phyloP scores from a whole-genome alignment of 768 basidiomycete genomes.

The Candolleomyces eurysporus region DNA sequence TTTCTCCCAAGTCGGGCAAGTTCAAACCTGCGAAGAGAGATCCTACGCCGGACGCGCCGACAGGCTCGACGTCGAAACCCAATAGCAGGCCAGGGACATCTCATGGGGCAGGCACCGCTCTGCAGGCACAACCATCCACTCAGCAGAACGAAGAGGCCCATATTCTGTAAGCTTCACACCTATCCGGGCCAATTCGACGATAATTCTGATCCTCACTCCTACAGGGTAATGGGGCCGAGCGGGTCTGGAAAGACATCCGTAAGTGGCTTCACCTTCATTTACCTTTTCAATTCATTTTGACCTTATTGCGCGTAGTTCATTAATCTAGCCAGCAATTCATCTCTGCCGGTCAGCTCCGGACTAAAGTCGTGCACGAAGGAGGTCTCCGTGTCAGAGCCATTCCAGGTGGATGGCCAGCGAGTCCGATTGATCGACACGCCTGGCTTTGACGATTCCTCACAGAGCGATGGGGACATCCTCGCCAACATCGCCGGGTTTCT shows the following conservation, averaged over 20 bases:
- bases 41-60: neutral
- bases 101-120: too few species aligned
- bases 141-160: neutral
- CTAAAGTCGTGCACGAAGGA: slow-evolving; percentile 8
- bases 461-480: slow-evolving; percentile 9
- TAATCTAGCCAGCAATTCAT: slow-evolving; percentile 18
- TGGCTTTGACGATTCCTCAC: slow-evolving; percentile 10
- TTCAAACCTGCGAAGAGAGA: neutral
- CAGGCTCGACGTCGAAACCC: neutral
- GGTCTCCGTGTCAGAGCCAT: slow-evolving; percentile 3
- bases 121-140: too few species aligned
- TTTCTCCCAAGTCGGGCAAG: neutral
- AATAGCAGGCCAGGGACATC: too few species aligned
- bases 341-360: slow-evolving; percentile 8
- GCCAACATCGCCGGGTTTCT: slow-evolving; percentile 7
- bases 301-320: slow-evolving; percentile 19
- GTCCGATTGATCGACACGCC: slow-evolving; percentile 9
- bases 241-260: slow-evolving; percentile 15
- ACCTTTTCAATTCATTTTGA: too few species aligned
- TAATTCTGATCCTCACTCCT: neutral
- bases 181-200: neutral
- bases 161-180: neutral
- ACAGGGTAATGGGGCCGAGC: slow-evolving; percentile 13
- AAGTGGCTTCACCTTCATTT: neutral
- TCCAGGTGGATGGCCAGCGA: slow-evolving; percentile 4